A percentile compares a stretch with the other conserved stretches of the same genome.
Conservation (phyloP, 2,329 filamentous ascomycete species). For the Aspergillus fumigatus region DNA sequence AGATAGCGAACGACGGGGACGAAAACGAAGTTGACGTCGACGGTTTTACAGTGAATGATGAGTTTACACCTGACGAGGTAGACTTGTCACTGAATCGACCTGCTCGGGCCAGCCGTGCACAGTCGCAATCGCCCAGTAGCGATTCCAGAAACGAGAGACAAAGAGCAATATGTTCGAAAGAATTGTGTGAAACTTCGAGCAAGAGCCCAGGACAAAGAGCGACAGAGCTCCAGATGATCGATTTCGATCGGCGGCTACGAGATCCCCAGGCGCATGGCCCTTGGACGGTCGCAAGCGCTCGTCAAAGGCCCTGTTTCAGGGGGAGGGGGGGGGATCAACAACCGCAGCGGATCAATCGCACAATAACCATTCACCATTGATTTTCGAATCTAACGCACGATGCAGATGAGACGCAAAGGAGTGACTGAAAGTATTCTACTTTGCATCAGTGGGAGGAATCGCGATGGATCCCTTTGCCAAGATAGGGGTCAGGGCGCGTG, state of each 20-base stretch:
- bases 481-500: slow-evolving; percentile 13
- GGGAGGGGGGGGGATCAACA: not conserved
- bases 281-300: slow-evolving; percentile 2
- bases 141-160: not conserved
- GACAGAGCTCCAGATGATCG: slow-evolving; percentile 6
- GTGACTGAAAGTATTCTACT: too few relatives aligned
- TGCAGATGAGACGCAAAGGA: not conserved
- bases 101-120: slow-evolving; percentile 34
- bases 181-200: too few relatives aligned
- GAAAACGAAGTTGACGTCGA: too few relatives aligned
- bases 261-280: slow-evolving; percentile 14
- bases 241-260: slow-evolving; percentile 10
- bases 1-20: slow-evolving; percentile 5
- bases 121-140: slow-evolving; percentile 15
- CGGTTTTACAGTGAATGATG: not conserved
- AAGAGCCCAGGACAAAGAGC: slow-evolving; percentile 8
- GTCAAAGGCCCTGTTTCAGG: not conserved
- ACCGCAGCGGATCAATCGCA: slow-evolving; percentile 6
- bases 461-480: slow-evolving; percentile 9
- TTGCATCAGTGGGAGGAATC: not conserved
- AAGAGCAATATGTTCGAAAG: not conserved
- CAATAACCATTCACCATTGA: slow-evolving; percentile 5
- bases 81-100: slow-evolving; percentile 13
- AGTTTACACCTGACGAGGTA: not conserved
- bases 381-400: not conserved